phyloP scores from a whole-genome alignment of 139 green algal species.

The Closterium sp. region DNA sequence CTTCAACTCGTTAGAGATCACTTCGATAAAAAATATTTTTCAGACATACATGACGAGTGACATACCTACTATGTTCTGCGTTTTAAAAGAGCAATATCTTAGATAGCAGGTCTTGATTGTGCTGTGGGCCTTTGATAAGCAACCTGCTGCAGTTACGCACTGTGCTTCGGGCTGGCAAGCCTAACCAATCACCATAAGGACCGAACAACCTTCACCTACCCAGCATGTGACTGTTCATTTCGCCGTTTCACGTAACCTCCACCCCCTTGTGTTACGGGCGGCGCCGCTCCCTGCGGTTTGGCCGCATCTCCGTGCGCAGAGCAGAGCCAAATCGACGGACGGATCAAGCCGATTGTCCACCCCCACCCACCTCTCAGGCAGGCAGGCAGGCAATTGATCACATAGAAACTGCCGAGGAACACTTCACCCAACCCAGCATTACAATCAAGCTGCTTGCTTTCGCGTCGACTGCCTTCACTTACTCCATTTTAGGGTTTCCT shows the following conservation, averaged over 20 bases:
- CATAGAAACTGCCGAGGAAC: neutral
- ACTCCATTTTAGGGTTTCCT: neutral
- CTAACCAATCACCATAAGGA: neutral
- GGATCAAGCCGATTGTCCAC: no score
- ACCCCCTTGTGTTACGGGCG: neutral
- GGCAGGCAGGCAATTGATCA: no score
- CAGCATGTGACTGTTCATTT: neutral
- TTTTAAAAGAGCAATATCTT: no score
- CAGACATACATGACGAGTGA: neutral
- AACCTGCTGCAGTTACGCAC: no score
- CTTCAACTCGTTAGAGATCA: neutral
- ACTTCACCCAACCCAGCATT: neutral
- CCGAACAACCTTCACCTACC: neutral
- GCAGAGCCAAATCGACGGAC: no score
- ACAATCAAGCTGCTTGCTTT: neutral
- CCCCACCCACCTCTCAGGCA: no score
- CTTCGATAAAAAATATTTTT: neutral
- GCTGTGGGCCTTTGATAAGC: no score
- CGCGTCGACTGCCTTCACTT: neutral
- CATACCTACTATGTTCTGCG: no score
- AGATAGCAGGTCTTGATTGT: no score
- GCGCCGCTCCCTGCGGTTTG: neutral
- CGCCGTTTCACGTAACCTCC: neutral
- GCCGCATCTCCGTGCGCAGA: neutral
- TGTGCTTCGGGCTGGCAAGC: neutral